Percentiles rank a stretch among this genome's conserved stretches.
phyloP scores from a whole-genome alignment of 2,329 filamentous ascomycete species.

The Fusarium protoensiforme region DNA sequence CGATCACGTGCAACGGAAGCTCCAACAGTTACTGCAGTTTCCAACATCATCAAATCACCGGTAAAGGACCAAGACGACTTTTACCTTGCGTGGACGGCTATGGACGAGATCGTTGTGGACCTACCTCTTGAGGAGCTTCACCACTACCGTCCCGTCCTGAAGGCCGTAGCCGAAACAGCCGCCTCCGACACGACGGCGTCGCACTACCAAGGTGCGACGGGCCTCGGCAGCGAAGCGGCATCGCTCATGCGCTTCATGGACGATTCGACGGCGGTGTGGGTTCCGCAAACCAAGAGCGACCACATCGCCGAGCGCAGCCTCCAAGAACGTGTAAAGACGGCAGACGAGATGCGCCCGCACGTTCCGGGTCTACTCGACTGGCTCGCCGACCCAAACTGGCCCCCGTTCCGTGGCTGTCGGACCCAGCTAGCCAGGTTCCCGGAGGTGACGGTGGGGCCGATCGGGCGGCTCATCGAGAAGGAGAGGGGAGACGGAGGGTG shows the following conservation, averaged over 20 bases:
- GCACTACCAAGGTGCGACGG: background rate
- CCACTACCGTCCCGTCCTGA: background rate
- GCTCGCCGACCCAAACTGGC: slow-evolving; percentile 12
- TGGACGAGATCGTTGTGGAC: background rate
- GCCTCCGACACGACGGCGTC: background rate
- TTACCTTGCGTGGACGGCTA: background rate
- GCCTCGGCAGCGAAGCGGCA: background rate
- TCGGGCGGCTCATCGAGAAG: background rate
- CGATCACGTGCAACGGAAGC: slow-evolving; percentile 1
- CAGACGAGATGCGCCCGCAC: slow-evolving; percentile 6
- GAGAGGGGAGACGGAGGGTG: slow-evolving; percentile 10
- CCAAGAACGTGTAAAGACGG: background rate
- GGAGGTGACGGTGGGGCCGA: slow-evolving; percentile 8
- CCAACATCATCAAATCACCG: background rate
- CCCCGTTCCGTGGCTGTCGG: slow-evolving; percentile 1
- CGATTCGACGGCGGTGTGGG: slow-evolving; percentile 1
- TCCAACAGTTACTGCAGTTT: slow-evolving; percentile 1
- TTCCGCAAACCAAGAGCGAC: background rate
- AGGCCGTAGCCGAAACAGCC: background rate
- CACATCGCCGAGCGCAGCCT: slow-evolving; percentile 1
- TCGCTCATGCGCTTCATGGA: background rate
- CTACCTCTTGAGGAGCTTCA: background rate
- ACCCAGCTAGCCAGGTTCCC: background rate
- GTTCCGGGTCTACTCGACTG: slow-evolving; percentile 6
- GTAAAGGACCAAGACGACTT: background rate